phyloP scores from a whole-genome alignment of 805 yeast genomes.

The Candida ficus region DNA sequence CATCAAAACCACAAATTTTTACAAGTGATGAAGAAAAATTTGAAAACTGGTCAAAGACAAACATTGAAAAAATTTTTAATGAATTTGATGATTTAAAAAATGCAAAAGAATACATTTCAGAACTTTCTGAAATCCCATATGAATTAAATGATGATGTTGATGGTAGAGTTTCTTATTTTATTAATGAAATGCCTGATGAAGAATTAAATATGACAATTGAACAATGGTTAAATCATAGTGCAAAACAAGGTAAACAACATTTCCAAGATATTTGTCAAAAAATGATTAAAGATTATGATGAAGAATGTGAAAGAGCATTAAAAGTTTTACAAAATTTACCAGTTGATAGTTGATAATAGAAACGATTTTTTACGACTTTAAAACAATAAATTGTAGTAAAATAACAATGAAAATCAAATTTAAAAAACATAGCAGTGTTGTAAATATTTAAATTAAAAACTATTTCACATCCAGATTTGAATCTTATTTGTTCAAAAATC shows the following conservation, averaged over 20 bases:
- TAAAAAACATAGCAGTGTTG: too few species aligned
- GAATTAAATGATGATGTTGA: conserved; percentile 56
- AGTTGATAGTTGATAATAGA: too few species aligned
- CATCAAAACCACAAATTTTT: neutral
- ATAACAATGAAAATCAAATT: neutral
- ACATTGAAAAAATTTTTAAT: conserved; percentile 23
- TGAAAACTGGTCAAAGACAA: conserved; percentile 26
- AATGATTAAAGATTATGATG: conserved; percentile 43
- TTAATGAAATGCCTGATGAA: conserved; percentile 62
- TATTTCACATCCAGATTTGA: too few species aligned
- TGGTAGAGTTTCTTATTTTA: conserved; percentile 59
- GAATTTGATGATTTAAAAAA: conserved; percentile 27
- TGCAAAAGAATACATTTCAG: conserved; percentile 23
- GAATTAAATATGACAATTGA: conserved; percentile 66
- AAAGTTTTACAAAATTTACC: conserved; percentile 34
- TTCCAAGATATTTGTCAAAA: conserved; percentile 41
- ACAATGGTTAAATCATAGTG: conserved; percentile 60
- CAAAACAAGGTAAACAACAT: conserved; percentile 46
- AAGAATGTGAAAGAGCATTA: conserved; percentile 48
- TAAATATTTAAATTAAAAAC: too few species aligned
- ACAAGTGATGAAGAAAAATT: neutral
- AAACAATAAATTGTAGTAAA: neutral
- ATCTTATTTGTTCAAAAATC: too few species aligned
- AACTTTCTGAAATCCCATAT: conserved; percentile 19
- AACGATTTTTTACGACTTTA: neutral